These are phyloP conservation scores for Omphalea diandra DNA, from an alignment of 441 rosid genomes.

Conservation along the genomic window DNA sequence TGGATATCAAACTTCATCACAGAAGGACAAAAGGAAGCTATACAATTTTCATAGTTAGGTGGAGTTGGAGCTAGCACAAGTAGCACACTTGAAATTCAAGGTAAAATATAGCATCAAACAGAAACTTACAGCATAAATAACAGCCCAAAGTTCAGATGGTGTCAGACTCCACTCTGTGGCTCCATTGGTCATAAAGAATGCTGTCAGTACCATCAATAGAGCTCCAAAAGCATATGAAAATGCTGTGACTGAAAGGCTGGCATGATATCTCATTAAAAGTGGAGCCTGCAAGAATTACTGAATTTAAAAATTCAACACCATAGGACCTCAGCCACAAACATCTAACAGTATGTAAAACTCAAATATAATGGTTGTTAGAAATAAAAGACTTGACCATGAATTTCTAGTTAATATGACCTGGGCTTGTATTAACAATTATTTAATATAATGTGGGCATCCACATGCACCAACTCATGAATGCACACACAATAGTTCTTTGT, in stretches of 20 bases:
- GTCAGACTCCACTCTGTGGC: conserved; percentile 86
- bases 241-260: conserved; percentile 87
- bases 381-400: neutral
- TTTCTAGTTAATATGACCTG: neutral
- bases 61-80: neutral
- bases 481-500: neutral
- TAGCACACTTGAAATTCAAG: neutral
- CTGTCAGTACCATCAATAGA: conserved; percentile 66
- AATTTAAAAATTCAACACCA: conserved; percentile 13
- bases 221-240: conserved; percentile 82
- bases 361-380: conserved; percentile 1
- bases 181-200: conserved; percentile 59
- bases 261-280: conserved; percentile 75
- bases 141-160: conserved; percentile 74
- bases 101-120: conserved; percentile 10
- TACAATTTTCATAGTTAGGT: neutral
- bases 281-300: conserved; percentile 69
- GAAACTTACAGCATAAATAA: conserved; percentile 87
- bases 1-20: neutral
- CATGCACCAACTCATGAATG: neutral
- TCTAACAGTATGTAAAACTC: neutral
- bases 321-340: neutral
- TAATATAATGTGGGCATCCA: neutral
- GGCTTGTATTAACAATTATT: neutral
- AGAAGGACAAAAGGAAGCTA: neutral